These are phyloP conservation scores for Rhodotorula sp. DNA, from an alignment of 1,284 basidiomycete genomes.

Conservation along the genomic window DNA sequence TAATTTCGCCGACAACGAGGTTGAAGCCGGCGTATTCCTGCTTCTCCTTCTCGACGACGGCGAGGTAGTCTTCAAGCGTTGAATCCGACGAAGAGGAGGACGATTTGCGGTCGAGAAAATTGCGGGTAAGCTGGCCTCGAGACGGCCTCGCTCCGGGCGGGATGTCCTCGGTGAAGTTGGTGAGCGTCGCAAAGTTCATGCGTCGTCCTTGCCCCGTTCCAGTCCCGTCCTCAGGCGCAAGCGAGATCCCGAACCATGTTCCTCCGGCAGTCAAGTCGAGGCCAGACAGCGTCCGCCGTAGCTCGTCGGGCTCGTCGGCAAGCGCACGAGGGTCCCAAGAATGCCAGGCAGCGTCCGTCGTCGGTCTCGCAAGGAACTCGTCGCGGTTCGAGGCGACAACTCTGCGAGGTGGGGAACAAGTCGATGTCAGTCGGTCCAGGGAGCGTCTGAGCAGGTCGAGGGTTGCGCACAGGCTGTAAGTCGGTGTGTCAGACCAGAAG, in stretches of 20 bases:
- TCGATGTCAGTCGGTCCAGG: neutral
- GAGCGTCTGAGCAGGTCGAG: neutral
- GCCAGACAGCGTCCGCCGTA: constrained; percentile 30
- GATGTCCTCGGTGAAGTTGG: constrained; percentile 42
- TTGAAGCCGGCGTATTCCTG: constrained; percentile 41
- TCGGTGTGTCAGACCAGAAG: constrained; percentile 14
- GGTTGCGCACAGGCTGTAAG: constrained; percentile 26
- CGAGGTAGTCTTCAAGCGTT: constrained; percentile 24
- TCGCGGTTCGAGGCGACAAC: constrained; percentile 42
- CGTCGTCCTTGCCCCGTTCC: neutral
- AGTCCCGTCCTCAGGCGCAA: neutral
- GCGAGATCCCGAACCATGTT: constrained; percentile 41
- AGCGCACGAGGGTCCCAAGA: constrained; percentile 1
- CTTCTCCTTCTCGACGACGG: constrained; percentile 27
- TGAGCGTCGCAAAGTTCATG: constrained; percentile 39
- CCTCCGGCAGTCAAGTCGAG: constrained; percentile 42
- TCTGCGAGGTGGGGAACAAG: constrained; percentile 5
- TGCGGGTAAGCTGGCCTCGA: constrained; percentile 6
- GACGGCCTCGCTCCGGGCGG: constrained; percentile 5
- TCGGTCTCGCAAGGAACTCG: constrained; percentile 42
- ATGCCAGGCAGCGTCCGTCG: constrained; percentile 34
- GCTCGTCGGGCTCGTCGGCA: neutral
- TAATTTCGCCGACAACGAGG: constrained; percentile 34
- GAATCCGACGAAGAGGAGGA: constrained; percentile 23
- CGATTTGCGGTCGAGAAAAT: constrained; percentile 27